A percentile compares a stretch with the other conserved stretches of the same genome.
Conservation (phyloP, 108 stramenopile species). For the Phaeodactylum tricornutum region DNA sequence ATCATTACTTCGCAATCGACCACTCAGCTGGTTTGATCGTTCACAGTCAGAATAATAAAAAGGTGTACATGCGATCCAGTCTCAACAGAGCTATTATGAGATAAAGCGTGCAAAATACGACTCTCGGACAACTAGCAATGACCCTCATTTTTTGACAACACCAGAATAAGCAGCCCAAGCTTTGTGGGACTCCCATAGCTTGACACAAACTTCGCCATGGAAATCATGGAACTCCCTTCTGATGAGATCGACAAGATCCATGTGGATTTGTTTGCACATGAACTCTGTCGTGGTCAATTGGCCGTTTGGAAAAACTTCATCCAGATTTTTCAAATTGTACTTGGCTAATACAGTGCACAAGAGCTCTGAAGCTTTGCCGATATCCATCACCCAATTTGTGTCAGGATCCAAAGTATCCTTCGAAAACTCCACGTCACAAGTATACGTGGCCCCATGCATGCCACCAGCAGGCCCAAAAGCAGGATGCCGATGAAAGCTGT, state of each 20-base stretch:
- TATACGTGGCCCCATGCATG: conserved; percentile 92
- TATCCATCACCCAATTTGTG: conserved; percentile 92
- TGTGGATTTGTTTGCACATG: conserved; percentile 67
- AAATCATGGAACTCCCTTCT: conserved; percentile 36
- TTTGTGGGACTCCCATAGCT: conserved; percentile 90
- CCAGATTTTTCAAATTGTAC: conserved; percentile 88
- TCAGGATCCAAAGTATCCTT: conserved; percentile 37
- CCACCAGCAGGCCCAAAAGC: conserved; percentile 87
- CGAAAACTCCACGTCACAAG: conserved; percentile 85
- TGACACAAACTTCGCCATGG: conserved; percentile 71
- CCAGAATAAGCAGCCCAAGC: conserved; percentile 88
- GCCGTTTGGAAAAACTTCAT: conserved; percentile 73
- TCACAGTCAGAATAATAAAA: no score
- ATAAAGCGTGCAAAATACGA: no score
- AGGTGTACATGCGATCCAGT: no score
- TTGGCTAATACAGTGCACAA: conserved; percentile 52
- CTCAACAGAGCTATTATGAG: no score
- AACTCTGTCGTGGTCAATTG: conserved; percentile 91
- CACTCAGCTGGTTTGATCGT: no score
- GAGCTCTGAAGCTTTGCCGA: conserved; percentile 77
- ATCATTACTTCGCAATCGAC: no score
- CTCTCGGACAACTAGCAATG: no score
- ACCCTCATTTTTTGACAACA: background rate
- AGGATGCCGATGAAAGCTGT: conserved; percentile 76
- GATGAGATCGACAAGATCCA: conserved; percentile 17